Evolutionary conservation across 108 stramenopile species (phyloP).

Genomic region (Pelagomonas calceolata): DNA sequence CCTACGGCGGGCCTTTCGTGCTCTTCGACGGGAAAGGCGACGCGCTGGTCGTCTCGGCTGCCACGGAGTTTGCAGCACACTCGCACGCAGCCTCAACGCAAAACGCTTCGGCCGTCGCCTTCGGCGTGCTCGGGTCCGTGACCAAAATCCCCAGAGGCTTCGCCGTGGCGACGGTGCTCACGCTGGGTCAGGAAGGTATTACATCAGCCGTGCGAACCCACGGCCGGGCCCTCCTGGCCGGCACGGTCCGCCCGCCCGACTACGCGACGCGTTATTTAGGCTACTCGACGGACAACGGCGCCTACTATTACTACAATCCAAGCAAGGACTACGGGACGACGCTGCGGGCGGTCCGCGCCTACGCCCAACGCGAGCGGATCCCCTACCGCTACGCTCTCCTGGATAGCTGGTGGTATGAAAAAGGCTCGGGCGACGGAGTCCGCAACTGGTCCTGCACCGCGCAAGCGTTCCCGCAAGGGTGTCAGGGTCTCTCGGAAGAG

Average conservation of each 20-base stretch:
- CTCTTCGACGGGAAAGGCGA: background rate
- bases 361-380: conserved; percentile 2
- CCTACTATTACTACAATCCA: conserved; percentile 30
- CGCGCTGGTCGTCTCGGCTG: background rate
- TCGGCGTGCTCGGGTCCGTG: background rate
- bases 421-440: conserved; percentile 22
- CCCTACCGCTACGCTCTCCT: conserved; percentile 26
- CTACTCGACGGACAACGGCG: conserved; percentile 39
- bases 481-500: conserved; percentile 5
- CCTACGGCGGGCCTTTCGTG: background rate
- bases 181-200: background rate
- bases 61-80: background rate
- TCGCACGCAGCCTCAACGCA: background rate
- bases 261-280: conserved; percentile 3
- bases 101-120: background rate
- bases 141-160: background rate
- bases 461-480: conserved; percentile 30
- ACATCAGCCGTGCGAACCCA: background rate
- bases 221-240: background rate
- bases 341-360: conserved; percentile 13
- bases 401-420: conserved; percentile 37
- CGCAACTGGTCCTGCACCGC: conserved; percentile 28
- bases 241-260: background rate
- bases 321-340: conserved; percentile 18
- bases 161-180: background rate